Evolutionary conservation across 306 rosid species (phyloP).

Genomic region (Lathyrus tuberosus): DNA sequence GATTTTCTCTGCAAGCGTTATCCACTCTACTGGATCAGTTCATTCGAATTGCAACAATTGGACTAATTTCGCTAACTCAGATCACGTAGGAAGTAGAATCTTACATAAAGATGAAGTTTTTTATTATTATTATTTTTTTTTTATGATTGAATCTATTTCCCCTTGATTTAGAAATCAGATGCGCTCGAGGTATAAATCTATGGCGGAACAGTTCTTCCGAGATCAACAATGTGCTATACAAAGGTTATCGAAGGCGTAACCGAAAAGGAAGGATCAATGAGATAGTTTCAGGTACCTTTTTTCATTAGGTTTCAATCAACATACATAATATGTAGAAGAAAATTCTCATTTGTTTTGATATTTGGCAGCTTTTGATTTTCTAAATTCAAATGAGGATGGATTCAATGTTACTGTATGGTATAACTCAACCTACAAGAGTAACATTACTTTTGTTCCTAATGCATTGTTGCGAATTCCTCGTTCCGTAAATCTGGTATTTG

Average conservation of each 20-base stretch:
- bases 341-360: slow-evolving; percentile 41
- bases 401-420: slow-evolving; percentile 74
- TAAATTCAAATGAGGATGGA: slow-evolving; percentile 55
- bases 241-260: slow-evolving; percentile 47
- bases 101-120: no score
- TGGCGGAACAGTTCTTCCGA: slow-evolving; percentile 66
- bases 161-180: slow-evolving; percentile 48
- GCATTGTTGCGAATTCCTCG: slow-evolving; percentile 65
- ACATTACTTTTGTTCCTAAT: slow-evolving; percentile 25
- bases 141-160: slow-evolving; percentile 34
- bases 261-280: slow-evolving; percentile 38
- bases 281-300: slow-evolving; percentile 59
- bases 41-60: no score
- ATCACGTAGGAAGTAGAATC: no score
- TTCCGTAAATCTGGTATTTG: slow-evolving; percentile 67
- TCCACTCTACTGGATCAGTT: no score
- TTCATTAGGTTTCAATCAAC: slow-evolving; percentile 8
- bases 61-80: no score
- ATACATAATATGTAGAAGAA: slow-evolving; percentile 3
- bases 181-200: slow-evolving; percentile 53
- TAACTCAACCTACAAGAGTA: slow-evolving; percentile 55
- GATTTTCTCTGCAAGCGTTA: no score
- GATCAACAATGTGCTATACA: slow-evolving; percentile 55
- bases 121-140: no score
- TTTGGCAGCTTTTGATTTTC: slow-evolving; percentile 74